These are phyloP conservation scores for Borovskyia barvae DNA, from an alignment of 208 protist species.

Conservation along the genomic window DNA sequence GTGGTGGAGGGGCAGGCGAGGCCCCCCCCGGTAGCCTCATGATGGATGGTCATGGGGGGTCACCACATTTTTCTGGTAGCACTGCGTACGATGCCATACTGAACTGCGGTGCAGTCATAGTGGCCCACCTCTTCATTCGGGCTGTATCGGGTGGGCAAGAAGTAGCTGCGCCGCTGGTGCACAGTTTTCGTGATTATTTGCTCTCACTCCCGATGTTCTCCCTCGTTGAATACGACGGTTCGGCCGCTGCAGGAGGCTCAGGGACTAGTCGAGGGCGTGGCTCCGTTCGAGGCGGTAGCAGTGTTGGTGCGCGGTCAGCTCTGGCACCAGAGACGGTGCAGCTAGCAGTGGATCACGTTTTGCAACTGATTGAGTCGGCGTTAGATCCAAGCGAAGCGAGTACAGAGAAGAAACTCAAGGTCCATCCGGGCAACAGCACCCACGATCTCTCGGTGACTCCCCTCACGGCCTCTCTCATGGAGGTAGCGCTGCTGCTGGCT, in stretches of 20 bases:
- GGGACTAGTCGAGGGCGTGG: not conserved
- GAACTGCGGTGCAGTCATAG: slow-evolving; percentile 79
- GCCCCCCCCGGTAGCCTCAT: slow-evolving; percentile 1
- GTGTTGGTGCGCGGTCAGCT: slow-evolving; percentile 8
- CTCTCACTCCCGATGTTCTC: slow-evolving; percentile 63
- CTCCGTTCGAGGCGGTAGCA: not conserved
- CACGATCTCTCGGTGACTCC: not conserved
- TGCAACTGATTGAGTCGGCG: slow-evolving; percentile 36
- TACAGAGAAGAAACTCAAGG: not conserved
- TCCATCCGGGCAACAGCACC: not conserved
- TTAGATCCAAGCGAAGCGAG: not conserved
- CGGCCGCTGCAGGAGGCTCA: not conserved
- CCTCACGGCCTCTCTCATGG: slow-evolving; percentile 36
- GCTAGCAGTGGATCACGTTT: slow-evolving; percentile 59
- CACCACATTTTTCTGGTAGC: not conserved
- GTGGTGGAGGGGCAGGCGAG: slow-evolving; percentile 5
- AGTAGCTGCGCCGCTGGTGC: slow-evolving; percentile 57
- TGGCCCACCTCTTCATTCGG: slow-evolving; percentile 73
- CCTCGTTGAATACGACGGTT: slow-evolving; percentile 42
- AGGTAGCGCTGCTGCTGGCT: slow-evolving; percentile 67
- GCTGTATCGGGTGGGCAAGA: slow-evolving; percentile 20
- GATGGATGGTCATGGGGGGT: not conserved
- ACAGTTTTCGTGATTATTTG: slow-evolving; percentile 71
- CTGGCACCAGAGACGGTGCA: slow-evolving; percentile 58
- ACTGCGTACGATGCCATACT: slow-evolving; percentile 54